phyloP scores from a whole-genome alignment of 257 asterid species.

The Lycium ferocissimum region DNA sequence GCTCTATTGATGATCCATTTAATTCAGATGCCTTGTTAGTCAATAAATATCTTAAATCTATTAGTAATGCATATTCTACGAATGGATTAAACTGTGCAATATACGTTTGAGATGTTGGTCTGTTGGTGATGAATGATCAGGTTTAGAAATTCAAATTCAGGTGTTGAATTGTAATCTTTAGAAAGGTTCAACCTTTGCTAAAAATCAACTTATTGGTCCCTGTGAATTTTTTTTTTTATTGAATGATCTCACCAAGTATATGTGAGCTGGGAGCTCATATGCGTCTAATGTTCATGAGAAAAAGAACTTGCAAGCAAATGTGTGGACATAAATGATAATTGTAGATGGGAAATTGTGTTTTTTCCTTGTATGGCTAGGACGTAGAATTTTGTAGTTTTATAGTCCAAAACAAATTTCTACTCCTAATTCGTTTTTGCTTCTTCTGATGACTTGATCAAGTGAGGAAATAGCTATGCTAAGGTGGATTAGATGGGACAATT shows the following conservation, averaged over 20 bases:
- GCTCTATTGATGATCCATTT: no score
- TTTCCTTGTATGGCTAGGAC: neutral
- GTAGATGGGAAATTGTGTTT: neutral
- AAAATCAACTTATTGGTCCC: neutral
- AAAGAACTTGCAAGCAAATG: constrained; percentile 10
- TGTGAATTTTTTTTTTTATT: neutral
- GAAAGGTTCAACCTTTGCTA: neutral
- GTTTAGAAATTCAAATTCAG: constrained; percentile 1
- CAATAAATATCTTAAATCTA: neutral
- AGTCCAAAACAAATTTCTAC: neutral
- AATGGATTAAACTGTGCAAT: neutral
- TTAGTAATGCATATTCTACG: neutral
- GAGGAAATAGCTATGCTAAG: neutral
- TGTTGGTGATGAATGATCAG: neutral
- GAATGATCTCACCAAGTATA: neutral
- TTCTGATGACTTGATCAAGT: neutral
- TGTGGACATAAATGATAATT: neutral
- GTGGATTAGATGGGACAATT: neutral
- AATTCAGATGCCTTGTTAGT: no score
- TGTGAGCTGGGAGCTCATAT: neutral
- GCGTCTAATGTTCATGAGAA: neutral
- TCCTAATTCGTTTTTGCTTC: constrained; percentile 11
- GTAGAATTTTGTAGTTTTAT: no score
- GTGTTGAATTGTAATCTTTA: neutral
- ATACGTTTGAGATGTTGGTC: neutral